Base-by-base conservation (phyloP, 2,329 filamentous ascomycete species). In the Sporothrix phasma region DNA sequence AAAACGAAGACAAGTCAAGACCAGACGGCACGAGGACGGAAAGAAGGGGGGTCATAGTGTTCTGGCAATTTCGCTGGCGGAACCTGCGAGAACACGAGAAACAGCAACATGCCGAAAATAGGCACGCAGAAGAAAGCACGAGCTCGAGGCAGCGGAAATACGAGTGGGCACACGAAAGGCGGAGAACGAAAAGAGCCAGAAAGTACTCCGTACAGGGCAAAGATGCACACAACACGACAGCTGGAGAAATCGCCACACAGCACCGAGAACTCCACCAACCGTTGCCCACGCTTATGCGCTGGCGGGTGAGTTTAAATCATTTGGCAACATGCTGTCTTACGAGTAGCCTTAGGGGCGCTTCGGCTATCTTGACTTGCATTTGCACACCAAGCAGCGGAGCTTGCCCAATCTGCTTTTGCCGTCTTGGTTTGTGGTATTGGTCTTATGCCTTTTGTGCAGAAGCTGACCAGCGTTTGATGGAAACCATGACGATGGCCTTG, bases 241-340 rank as follows among this genome's bases (percentile, higher is more conserved):
- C 54, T 43, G 37, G 54, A 26, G 37, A 59, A 43, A 59, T 22
- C 34, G 37, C 54, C 54, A 43, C 19, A 34, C 34, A 56, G 22
- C 3, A 43, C 22, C 15, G 15, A 8, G 29, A n/a, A 8, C 56
- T 46, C 56, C 24, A 31, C 56, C 13, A 26, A 60, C 56, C 26
- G 41, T 34, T 60, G 26, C 8, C 17, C 17, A 46, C 41, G 26
- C 45, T n/a, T 34, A 58, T 58, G 54, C 37, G 56, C 26, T 46
- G 56, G 56, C 56, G 34, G 41, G 56, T 22, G 26, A 22, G 39
- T 43, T 43, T n/a, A 29, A 26, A 37, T 13, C 34, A 13, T 37
- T 37, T 37, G 34, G 34, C 56, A 39, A 49, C 31, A 49, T 61
- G 43, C n/a, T 49, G 43, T 49, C 59, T 62, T 54, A 58, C 54